Base-by-base conservation (phyloP, 805 yeast species). In the Suhomyces vadensis region DNA sequence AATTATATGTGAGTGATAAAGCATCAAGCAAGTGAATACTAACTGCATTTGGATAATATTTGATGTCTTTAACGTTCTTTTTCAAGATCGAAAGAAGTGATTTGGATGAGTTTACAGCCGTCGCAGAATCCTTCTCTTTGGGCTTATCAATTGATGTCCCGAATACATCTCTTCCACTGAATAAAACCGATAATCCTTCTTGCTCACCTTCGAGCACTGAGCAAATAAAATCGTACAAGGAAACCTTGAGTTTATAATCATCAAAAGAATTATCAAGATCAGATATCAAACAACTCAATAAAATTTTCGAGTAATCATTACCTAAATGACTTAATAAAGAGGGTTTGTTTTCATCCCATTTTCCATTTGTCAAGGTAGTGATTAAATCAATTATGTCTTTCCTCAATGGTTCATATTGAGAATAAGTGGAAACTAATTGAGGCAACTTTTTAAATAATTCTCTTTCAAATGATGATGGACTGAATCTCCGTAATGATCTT, bases 291-390 rank as follows among this genome's bases (percentile, higher is more conserved):
- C 84, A 74, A n/a, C 73, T 69, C 7, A 87, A 67, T 22, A 92
- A 70, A 3, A 79, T 63, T 21, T 74, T 75, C 0, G 96, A 77
- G 51, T 79, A 75, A 14, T 74, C 70, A n/a, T 76, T 70, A 3
- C 95, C 94, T 42, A 92, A 65, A 58, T 88, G 88, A 0, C 97
- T 86, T 31, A 92, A 69, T 38, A 92, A 65, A 0, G 96, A 89
- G 3, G 96, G 95, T 25, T 83, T 78, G n/a, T 51, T 41, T 21
- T 78, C 81, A 4, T 67, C 65, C 83, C 87, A 81, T 2, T 57
- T 64, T 0, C 81, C 82, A 35, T 69, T 71, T 1, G 86, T 81
- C 33, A 87, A 60, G 4, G 76, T 68, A 4, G 83, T 77, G 13
- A 88, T 61, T 27, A 89, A 58, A 31, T 74, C 75, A 25, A 87